Conservation (phyloP, 2,329 filamentous ascomycete species). For the Hysterium pulicare region DNA sequence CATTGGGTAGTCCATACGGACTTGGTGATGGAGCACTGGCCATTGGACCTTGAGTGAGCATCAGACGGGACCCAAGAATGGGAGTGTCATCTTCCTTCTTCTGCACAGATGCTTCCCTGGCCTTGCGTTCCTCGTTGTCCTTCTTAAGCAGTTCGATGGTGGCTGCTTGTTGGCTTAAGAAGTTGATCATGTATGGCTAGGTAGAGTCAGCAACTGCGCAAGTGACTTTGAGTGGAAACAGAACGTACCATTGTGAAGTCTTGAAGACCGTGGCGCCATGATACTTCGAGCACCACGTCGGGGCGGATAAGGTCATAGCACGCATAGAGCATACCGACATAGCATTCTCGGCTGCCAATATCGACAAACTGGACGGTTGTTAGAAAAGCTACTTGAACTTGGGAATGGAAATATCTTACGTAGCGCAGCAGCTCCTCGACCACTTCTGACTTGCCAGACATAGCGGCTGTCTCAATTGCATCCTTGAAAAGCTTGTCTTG, state of each 20-base stretch:
- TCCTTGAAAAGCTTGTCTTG: slow-evolving; percentile 99
- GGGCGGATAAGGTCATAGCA: slow-evolving; percentile 97
- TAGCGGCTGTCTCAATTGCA: slow-evolving; percentile 93
- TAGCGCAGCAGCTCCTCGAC: slow-evolving; percentile 96
- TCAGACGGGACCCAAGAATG: slow-evolving; percentile 85
- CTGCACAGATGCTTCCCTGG: slow-evolving; percentile 66
- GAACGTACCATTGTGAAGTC: slow-evolving; percentile 83
- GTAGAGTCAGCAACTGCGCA: slow-evolving; percentile 9
- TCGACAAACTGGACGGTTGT: slow-evolving; percentile 76
- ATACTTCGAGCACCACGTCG: slow-evolving; percentile 90
- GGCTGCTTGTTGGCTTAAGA: slow-evolving; percentile 84
- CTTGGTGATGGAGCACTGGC: slow-evolving; percentile 58
- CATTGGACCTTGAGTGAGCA: slow-evolving; percentile 88
- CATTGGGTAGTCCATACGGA: slow-evolving; percentile 77
- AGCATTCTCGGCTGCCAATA: slow-evolving; percentile 98
- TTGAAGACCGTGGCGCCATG: slow-evolving; percentile 89
- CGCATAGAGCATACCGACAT: slow-evolving; percentile 98
- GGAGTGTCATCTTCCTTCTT: slow-evolving; percentile 92
- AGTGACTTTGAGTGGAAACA: background rate
- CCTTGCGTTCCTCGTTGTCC: slow-evolving; percentile 93
- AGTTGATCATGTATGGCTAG: slow-evolving; percentile 95
- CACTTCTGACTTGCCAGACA: slow-evolving; percentile 84
- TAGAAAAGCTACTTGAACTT: slow-evolving; percentile 23
- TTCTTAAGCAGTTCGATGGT: slow-evolving; percentile 82
- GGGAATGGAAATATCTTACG: slow-evolving; percentile 61